Conservation (phyloP, 148 eudicot species). For the Chenopodium berlandieri region DNA sequence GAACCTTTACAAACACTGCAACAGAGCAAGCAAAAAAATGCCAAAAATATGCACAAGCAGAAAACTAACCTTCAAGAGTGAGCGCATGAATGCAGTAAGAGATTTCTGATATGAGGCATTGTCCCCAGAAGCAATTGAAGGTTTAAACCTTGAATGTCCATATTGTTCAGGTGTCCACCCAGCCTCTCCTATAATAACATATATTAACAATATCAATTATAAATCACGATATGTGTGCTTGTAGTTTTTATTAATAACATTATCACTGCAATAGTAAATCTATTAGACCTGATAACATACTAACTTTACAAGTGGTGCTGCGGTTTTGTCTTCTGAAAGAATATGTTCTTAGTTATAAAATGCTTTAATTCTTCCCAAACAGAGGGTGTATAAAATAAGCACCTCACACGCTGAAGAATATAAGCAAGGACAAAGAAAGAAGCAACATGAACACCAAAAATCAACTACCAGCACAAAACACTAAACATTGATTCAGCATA, state of each 20-base stretch:
- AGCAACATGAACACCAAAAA: background rate
- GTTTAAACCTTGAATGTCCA: slow-evolving; percentile 77
- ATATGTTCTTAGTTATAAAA: background rate
- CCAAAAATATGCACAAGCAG: slow-evolving; percentile 4
- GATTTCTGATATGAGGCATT: slow-evolving; percentile 60
- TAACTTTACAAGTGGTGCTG: background rate
- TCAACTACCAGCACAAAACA: background rate
- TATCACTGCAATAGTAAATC: background rate
- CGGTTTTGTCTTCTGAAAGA: background rate
- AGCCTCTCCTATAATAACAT: slow-evolving; percentile 64
- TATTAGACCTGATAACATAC: background rate
- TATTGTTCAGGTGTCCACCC: slow-evolving; percentile 97
- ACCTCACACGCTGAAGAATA: background rate
- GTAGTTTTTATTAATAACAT: background rate
- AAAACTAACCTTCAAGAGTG: slow-evolving; percentile 67
- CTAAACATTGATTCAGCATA: background rate
- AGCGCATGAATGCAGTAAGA: slow-evolving; percentile 72
- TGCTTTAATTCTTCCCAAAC: background rate
- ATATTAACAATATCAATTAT: slow-evolving; percentile 11
- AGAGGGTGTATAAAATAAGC: background rate
- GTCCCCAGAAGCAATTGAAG: slow-evolving; percentile 52
- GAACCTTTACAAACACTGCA: slow-evolving; percentile 2
- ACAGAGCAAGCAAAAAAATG: background rate
- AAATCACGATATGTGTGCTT: background rate
- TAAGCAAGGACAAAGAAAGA: background rate